Evolutionary conservation across 2,329 filamentous ascomycete genomes (phyloP).

Genomic region (Dryadomyces quercivorus): DNA sequence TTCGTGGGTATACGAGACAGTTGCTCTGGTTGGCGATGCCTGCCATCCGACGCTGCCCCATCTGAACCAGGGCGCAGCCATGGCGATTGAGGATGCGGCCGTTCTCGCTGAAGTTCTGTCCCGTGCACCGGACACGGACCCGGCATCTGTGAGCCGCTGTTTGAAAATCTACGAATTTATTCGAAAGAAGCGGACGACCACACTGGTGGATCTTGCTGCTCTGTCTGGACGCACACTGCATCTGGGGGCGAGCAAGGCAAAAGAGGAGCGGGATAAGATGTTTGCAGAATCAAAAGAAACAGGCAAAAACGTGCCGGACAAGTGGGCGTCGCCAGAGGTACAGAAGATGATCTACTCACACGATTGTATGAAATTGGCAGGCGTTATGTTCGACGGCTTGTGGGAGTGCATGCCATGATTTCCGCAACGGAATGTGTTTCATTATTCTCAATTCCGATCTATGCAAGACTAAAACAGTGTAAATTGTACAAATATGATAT

Average conservation of each 20-base stretch:
- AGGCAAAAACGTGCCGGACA: conserved; percentile 45
- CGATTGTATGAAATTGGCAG: conserved; percentile 44
- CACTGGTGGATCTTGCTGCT: conserved; percentile 42
- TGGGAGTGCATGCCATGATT: conserved; percentile 18
- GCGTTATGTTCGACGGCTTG: conserved; percentile 37
- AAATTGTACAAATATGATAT: too few relatives aligned
- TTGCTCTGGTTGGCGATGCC: conserved; percentile 49
- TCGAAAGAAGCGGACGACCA: conserved; percentile 40
- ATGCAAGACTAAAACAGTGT: too few relatives aligned
- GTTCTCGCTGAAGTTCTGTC: conserved; percentile 42
- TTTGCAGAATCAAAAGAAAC: conserved; percentile 36
- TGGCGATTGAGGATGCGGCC: conserved; percentile 55
- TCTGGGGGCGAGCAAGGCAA: conserved; percentile 43
- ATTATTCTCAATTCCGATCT: not conserved
- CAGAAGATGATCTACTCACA: conserved; percentile 54
- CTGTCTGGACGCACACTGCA: conserved; percentile 40
- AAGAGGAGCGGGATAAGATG: conserved; percentile 43
- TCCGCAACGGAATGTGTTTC: not conserved
- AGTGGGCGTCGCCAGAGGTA: conserved; percentile 59
- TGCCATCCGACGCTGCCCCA: conserved; percentile 58
- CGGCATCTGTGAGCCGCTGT: conserved; percentile 30
- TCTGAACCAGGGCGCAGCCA: conserved; percentile 53
- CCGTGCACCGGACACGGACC: conserved; percentile 16
- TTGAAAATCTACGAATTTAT: conserved; percentile 42
- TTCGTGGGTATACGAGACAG: conserved; percentile 44